Evolutionary conservation across 768 basidiomycete genomes (phyloP), one percentile per base, ranked within the genome.

Genomic region (Favolaschia claudopus): DNA sequence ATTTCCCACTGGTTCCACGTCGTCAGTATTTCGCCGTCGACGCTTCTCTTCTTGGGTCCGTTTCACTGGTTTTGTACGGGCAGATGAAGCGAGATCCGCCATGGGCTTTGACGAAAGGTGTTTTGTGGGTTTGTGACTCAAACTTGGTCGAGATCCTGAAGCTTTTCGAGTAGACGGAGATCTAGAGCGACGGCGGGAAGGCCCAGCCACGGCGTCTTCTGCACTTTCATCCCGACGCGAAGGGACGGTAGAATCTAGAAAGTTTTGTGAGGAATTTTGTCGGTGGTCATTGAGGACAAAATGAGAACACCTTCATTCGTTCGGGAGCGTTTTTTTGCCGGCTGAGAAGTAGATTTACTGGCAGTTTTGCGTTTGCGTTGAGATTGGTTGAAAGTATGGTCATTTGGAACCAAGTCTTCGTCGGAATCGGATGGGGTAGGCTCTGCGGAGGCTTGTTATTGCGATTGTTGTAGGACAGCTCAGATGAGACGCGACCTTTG

Each of bases 11-110:
- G n/a, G n/a, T n/a, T n/a, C n/a, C 37, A 43, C 5, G 10, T 47
- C 39, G 28, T 53, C 51, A 34, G 37, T 40, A 12, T 37, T 58
- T 5, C 27, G 52, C 24, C 47, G 62, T 2, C 62, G 51, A 27
- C 8, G 14, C 32, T 60, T 64, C 25, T 64, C 62, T 20, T 36
- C 40, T 14, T 7, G n/a, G 7, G 62, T 64, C 20, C 62, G 57
- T 39, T 29, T 47, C 5, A 64, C 37, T 4, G 12, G 24, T 33
- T 36, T 50, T 8, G 60, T 61, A 25, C 32, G 54, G 7, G 48
- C 37, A 31, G 32, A 9, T 38, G 59, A 49, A 34, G 25, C 14
- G 4, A 17, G 13, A 24, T 45, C 36, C 28, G 29, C 14, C 13
- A 13, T 7, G 15, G 58, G 24, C 37, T 53, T 8, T 14, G 33